These are phyloP conservation scores for Pelargonium myrrhifolium DNA, from an alignment of 441 rosid species.

Conservation along the genomic window DNA sequence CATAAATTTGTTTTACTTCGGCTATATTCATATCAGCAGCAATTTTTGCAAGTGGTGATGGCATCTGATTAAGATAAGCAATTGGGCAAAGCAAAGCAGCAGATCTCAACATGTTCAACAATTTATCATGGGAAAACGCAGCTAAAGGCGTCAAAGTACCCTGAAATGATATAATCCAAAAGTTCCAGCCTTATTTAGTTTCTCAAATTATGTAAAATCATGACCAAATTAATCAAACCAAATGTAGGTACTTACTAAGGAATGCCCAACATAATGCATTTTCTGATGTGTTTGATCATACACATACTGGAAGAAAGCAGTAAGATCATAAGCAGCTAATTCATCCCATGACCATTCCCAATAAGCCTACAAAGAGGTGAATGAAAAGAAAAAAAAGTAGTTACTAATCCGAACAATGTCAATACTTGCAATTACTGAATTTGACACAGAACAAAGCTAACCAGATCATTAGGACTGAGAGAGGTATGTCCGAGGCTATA, in stretches of 20 bases:
- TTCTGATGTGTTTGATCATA: slow-evolving; percentile 25
- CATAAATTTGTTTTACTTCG: slow-evolving; percentile 17
- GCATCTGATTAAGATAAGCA: slow-evolving; percentile 22
- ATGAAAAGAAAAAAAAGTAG: not conserved
- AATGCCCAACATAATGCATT: slow-evolving; percentile 39
- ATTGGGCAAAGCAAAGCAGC: slow-evolving; percentile 33
- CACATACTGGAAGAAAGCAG: slow-evolving; percentile 26
- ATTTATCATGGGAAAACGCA: slow-evolving; percentile 23
- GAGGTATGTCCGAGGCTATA: slow-evolving; percentile 32
- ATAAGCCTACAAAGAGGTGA: slow-evolving; percentile 25
- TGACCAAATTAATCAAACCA: not conserved
- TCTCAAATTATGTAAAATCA: not conserved
- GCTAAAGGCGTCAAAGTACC: slow-evolving; percentile 30
- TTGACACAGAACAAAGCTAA: not conserved
- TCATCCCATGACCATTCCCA: slow-evolving; percentile 56
- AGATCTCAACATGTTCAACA: slow-evolving; percentile 19
- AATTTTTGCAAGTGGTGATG: slow-evolving; percentile 18
- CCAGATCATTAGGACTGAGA: slow-evolving; percentile 24
- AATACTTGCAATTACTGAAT: no score
- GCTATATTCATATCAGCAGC: slow-evolving; percentile 23
- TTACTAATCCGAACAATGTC: not conserved
- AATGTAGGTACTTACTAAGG: slow-evolving; percentile 23
- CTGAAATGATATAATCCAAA: slow-evolving; percentile 14
- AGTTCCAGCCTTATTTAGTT: not conserved
- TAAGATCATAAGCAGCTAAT: slow-evolving; percentile 26